phyloP scores from a whole-genome alignment of 768 basidiomycete genomes.

The Suillus subaureus region DNA sequence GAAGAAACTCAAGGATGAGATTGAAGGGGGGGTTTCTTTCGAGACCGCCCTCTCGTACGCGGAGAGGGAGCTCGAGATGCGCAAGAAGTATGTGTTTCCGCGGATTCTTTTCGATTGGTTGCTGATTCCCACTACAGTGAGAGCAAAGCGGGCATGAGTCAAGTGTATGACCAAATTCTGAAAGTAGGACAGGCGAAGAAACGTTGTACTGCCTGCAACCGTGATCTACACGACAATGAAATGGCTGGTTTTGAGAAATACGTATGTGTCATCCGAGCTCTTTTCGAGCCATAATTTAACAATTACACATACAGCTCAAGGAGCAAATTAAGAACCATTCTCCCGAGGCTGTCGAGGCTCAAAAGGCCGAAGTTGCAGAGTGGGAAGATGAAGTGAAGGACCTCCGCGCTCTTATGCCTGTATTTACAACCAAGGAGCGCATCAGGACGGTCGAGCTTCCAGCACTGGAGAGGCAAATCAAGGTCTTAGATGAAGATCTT shows the following conservation, averaged over 20 bases:
- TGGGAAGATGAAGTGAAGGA: conserved; percentile 65
- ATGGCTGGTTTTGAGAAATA: conserved; percentile 67
- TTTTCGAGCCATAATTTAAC: conserved; percentile 2
- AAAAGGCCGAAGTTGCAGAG: conserved; percentile 47
- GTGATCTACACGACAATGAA: conserved; percentile 59
- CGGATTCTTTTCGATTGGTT: background rate
- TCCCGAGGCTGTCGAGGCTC: conserved; percentile 43
- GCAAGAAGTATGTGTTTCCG: conserved; percentile 21
- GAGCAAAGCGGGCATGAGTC: conserved; percentile 37
- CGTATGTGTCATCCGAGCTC: conserved; percentile 42
- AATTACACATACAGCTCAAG: conserved; percentile 49
- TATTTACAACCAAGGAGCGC: conserved; percentile 54
- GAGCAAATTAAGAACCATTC: conserved; percentile 60
- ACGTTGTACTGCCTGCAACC: conserved; percentile 76
- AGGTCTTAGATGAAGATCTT: conserved; percentile 54
- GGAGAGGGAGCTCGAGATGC: conserved; percentile 15
- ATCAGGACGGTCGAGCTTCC: conserved; percentile 69
- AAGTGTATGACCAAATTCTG: conserved; percentile 58
- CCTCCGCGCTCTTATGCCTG: conserved; percentile 61
- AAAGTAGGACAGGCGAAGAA: conserved; percentile 62
- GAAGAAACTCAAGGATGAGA: conserved; percentile 42
- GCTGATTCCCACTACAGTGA: conserved; percentile 17
- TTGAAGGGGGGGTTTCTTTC: conserved; percentile 42
- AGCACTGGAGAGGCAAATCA: conserved; percentile 60
- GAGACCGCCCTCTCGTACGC: conserved; percentile 51